Evolutionary conservation across 257 asterid genomes (phyloP).

Genomic region (Nicotiana obtusifolia): DNA sequence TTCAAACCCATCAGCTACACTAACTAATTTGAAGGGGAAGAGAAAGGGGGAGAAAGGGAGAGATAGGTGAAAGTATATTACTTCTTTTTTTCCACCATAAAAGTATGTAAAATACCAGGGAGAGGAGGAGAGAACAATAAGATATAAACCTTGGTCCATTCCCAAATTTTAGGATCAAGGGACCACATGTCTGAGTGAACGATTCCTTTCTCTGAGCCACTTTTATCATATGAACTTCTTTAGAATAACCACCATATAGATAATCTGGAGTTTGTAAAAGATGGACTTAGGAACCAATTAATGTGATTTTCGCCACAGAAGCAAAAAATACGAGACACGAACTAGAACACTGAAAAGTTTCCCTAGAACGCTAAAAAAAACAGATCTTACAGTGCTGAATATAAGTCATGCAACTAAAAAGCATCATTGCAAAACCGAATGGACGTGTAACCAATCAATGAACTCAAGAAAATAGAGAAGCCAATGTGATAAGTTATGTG

Average conservation of each 20-base stretch:
- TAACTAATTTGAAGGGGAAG: conserved; percentile 1
- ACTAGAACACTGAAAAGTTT: neutral
- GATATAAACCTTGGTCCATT: conserved; percentile 84
- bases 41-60: neutral
- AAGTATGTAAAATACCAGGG: neutral
- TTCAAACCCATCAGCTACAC: neutral
- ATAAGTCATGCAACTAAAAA: neutral
- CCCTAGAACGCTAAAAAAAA: neutral
- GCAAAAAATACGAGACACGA: neutral
- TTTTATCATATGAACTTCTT: conserved; percentile 82
- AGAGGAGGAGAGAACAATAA: conserved; percentile 14
- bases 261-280: conserved; percentile 50
- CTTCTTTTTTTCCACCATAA: neutral
- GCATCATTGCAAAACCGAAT: neutral
- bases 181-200: conserved; percentile 96
- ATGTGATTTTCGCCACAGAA: neutral
- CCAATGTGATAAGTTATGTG: too few relatives aligned
- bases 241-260: conserved; percentile 92
- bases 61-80: neutral
- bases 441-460: neutral
- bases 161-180: conserved; percentile 96
- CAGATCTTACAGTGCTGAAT: neutral
- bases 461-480: neutral
- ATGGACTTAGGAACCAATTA: conserved; percentile 2
- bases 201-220: conserved; percentile 77